These are phyloP conservation scores for Didymellaceae sp. DNA, from an alignment of 2,329 filamentous ascomycete genomes.

Conservation along the genomic window DNA sequence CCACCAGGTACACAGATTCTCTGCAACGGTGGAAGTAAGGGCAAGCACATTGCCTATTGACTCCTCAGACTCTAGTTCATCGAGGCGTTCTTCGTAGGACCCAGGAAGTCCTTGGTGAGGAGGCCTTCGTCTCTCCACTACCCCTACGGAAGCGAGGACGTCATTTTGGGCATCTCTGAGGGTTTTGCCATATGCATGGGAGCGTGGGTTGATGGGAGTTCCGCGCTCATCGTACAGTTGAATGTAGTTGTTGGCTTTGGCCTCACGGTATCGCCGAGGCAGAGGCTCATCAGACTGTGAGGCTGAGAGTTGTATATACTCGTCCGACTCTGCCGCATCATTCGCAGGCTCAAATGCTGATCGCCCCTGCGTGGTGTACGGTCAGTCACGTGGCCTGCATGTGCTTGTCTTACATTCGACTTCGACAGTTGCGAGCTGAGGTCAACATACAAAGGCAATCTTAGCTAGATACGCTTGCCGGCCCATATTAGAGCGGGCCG, in stretches of 20 bases:
- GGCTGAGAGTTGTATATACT: conserved; percentile 38
- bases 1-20: conserved; percentile 46
- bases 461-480: conserved; percentile 48
- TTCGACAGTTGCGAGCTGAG: neutral
- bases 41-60: conserved; percentile 35
- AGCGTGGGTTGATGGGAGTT: conserved; percentile 52
- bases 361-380: conserved; percentile 42
- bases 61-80: conserved; percentile 41
- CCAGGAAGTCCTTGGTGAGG: conserved; percentile 36
- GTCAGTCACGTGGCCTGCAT: conserved; percentile 22
- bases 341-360: conserved; percentile 50
- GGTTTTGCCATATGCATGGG: conserved; percentile 48
- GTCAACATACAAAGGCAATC: conserved; percentile 45
- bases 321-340: conserved; percentile 26
- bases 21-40: conserved; percentile 30
- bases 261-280: conserved; percentile 29
- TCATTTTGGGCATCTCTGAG: conserved; percentile 57
- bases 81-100: conserved; percentile 36
- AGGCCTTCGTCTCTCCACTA: conserved; percentile 50
- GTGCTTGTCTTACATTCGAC: neutral
- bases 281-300: conserved; percentile 30
- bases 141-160: conserved; percentile 55
- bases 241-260: conserved; percentile 34
- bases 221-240: conserved; percentile 56
- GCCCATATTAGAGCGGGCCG: conserved; percentile 32